Evolutionary conservation across 2,329 filamentous ascomycete genomes (phyloP).

Genomic region (Cephalotrichum gorgonifer): DNA sequence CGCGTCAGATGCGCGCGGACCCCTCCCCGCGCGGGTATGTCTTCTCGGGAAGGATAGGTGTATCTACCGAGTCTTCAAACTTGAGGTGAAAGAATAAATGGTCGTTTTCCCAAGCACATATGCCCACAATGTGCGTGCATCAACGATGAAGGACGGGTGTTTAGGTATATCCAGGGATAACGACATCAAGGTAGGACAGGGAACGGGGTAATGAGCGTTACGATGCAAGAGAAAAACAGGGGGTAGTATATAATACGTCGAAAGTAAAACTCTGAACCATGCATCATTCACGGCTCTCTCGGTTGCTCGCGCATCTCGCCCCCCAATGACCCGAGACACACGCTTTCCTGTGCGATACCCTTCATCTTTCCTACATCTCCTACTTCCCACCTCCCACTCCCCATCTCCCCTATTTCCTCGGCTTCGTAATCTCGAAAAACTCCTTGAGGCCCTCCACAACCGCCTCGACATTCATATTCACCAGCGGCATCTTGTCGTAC

Average conservation of each 20-base stretch:
- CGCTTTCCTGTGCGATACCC: too few species aligned
- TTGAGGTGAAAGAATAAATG: conserved; percentile 14
- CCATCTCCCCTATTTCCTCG: conserved; percentile 23
- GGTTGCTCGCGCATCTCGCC: not conserved
- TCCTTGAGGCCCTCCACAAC: conserved; percentile 70
- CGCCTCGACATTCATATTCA: conserved; percentile 80
- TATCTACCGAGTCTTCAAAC: conserved; percentile 34
- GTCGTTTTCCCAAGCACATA: too few species aligned
- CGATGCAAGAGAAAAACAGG: not conserved
- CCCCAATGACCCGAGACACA: not conserved
- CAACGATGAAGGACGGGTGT: too few species aligned
- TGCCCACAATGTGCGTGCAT: too few species aligned
- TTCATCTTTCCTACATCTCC: not conserved
- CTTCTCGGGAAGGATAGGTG: conserved; percentile 37
- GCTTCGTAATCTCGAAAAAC: conserved; percentile 66
- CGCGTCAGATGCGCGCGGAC: conserved; percentile 29
- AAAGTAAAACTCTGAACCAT: not conserved
- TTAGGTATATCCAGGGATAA: too few species aligned
- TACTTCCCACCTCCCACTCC: not conserved
- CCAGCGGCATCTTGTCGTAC: conserved; percentile 72
- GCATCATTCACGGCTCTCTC: too few species aligned
- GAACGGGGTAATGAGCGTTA: too few species aligned
- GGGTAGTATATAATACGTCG: not conserved
- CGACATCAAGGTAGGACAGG: too few species aligned
- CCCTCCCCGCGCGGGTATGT: conserved; percentile 38